These are phyloP conservation scores for Crithidia thermophila DNA, from an alignment of 208 protist species.

Conservation along the genomic window DNA sequence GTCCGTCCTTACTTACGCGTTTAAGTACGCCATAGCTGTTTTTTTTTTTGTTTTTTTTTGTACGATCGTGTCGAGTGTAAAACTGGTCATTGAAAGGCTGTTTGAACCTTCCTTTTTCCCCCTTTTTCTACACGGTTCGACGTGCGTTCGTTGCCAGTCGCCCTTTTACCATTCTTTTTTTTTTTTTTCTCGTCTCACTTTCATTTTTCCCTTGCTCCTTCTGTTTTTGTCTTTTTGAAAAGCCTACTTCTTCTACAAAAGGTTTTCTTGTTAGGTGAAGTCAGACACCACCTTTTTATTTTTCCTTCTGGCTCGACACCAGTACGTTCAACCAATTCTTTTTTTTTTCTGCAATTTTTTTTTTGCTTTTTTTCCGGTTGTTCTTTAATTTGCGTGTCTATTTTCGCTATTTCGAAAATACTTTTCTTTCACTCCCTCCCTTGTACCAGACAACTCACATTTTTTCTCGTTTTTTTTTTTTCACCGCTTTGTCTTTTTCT, in stretches of 20 bases:
- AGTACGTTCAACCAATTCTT: neutral
- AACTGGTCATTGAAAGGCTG: no score
- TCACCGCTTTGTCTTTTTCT: neutral
- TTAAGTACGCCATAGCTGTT: no score
- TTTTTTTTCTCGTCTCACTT: constrained; percentile 3
- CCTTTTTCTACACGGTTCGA: no score
- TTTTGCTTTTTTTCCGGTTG: neutral
- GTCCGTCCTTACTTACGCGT: no score
- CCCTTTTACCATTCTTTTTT: neutral
- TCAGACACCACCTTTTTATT: no score
- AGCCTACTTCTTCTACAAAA: neutral
- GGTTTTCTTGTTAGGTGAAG: neutral
- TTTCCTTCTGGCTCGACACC: neutral
- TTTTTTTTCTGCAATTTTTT: neutral
- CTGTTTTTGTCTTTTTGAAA: neutral
- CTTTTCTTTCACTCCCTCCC: no score
- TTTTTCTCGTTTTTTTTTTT: neutral
- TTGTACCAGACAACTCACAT: neutral
- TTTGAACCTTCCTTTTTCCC: no score
- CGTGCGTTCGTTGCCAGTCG: no score
- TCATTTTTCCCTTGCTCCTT: neutral
- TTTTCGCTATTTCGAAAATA: no score
- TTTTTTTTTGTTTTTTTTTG: no score
- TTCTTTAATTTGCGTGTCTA: no score
- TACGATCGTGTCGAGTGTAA: no score